These are phyloP conservation scores for Phyllosticta citriasiana DNA, from an alignment of 2,329 filamentous ascomycete species.

Conservation along the genomic window DNA sequence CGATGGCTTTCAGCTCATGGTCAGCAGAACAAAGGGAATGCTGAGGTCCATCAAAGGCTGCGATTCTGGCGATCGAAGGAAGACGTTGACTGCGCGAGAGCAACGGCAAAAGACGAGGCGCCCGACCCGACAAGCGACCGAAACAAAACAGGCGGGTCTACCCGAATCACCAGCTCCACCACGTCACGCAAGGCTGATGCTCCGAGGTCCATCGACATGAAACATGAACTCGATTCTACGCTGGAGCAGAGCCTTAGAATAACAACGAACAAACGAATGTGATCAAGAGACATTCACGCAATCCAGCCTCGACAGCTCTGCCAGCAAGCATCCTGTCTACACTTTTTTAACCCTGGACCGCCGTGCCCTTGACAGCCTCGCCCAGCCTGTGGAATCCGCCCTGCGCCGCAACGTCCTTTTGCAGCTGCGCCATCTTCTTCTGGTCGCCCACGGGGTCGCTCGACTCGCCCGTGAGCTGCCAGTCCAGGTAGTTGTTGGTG, in stretches of 20 bases:
- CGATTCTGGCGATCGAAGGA: too few species aligned
- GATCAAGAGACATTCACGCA: background rate
- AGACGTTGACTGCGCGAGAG: background rate
- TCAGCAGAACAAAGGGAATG: too few species aligned
- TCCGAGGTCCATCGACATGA: too few species aligned
- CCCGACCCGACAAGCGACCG: background rate
- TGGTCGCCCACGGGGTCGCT: constrained; percentile 61
- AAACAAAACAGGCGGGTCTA: background rate
- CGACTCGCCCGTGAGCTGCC: constrained; percentile 55
- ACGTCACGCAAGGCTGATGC: background rate
- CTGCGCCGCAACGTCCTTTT: constrained; percentile 53
- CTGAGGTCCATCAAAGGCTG: too few species aligned
- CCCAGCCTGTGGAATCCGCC: constrained; percentile 53
- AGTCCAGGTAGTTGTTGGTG: constrained; percentile 60
- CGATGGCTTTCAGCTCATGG: too few species aligned
- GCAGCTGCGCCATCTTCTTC: constrained; percentile 61
- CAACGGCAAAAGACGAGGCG: background rate
- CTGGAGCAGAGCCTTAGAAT: background rate
- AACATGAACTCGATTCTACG: background rate
- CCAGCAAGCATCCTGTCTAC: background rate
- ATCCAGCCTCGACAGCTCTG: background rate
- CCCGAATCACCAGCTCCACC: background rate
- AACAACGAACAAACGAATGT: background rate
- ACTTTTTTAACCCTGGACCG: background rate
- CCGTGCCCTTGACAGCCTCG: background rate